phyloP scores from a whole-genome alignment of 2,329 filamentous ascomycete species.

The Fusarium drepaniforme region DNA sequence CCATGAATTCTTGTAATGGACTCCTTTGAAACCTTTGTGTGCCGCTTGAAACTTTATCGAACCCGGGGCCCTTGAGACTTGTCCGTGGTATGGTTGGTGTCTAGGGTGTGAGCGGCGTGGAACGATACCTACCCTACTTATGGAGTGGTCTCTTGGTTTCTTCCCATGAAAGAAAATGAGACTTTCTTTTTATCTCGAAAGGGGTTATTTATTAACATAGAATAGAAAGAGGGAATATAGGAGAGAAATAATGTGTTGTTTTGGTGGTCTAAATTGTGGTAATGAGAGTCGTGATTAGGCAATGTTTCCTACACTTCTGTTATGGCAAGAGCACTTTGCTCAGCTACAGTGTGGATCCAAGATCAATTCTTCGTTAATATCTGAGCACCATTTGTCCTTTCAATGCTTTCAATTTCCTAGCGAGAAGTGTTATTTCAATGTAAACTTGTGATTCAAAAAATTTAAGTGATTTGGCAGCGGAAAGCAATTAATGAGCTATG shows the following conservation, averaged over 20 bases:
- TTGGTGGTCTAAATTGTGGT: neutral
- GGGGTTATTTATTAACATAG: neutral
- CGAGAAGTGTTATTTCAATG: neutral
- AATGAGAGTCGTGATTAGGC: neutral
- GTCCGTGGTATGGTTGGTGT: neutral
- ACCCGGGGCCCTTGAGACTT: neutral
- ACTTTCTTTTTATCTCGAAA: neutral
- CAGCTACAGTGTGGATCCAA: neutral
- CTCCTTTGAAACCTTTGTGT: neutral
- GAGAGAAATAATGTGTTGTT: neutral
- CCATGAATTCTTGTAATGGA: neutral
- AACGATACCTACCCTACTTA: neutral
- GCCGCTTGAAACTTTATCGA: neutral
- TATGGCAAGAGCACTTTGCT: neutral
- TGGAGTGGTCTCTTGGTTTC: neutral
- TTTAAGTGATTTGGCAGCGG: neutral
- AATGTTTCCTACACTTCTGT: fast-evolving
- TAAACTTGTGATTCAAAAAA: neutral
- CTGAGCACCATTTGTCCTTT: neutral
- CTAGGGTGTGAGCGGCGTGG: neutral
- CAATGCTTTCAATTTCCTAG: fast-evolving
- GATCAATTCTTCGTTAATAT: neutral
- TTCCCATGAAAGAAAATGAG: neutral
- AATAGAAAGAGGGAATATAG: neutral
- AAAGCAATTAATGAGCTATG: neutral